These are phyloP conservation scores for Penicillium sp. DNA, from an alignment of 2,329 filamentous ascomycete species.

Conservation along the genomic window DNA sequence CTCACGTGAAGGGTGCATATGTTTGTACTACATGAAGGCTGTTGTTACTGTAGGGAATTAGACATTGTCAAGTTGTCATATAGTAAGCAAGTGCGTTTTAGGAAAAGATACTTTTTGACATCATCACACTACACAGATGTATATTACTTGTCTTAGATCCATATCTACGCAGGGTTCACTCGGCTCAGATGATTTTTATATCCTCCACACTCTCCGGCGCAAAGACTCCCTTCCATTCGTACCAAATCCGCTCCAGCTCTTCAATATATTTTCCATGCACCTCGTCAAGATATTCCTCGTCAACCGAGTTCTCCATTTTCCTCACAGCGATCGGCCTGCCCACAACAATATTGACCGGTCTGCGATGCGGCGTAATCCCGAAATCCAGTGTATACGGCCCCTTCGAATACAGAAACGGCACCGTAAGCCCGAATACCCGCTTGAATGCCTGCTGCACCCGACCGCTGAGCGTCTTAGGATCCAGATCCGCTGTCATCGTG, in stretches of 20 bases:
- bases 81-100: too few relatives aligned
- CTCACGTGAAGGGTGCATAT: too few relatives aligned
- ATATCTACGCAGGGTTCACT: too few relatives aligned
- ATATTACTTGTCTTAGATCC: too few relatives aligned
- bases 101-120: too few relatives aligned
- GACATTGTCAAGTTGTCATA: too few relatives aligned
- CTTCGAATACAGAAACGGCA: slow-evolving; percentile 74
- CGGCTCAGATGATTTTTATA: neutral
- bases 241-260: neutral
- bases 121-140: too few relatives aligned
- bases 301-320: neutral
- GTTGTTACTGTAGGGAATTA: too few relatives aligned
- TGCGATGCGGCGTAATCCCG: slow-evolving; percentile 81
- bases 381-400: slow-evolving; percentile 76
- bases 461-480: slow-evolving; percentile 65
- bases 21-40: too few relatives aligned
- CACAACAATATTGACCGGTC: slow-evolving; percentile 39
- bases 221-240: neutral
- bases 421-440: slow-evolving; percentile 65
- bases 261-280: slow-evolving; percentile 35
- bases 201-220: neutral
- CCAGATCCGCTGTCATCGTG: slow-evolving; percentile 71
- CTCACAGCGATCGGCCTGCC: neutral
- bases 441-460: slow-evolving; percentile 45
- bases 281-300: slow-evolving; percentile 51